A percentile compares a stretch with the other conserved stretches of the same genome.
phyloP scores from a whole-genome alignment of 2,329 filamentous ascomycete genomes.

The Sordariomycetes sp. region DNA sequence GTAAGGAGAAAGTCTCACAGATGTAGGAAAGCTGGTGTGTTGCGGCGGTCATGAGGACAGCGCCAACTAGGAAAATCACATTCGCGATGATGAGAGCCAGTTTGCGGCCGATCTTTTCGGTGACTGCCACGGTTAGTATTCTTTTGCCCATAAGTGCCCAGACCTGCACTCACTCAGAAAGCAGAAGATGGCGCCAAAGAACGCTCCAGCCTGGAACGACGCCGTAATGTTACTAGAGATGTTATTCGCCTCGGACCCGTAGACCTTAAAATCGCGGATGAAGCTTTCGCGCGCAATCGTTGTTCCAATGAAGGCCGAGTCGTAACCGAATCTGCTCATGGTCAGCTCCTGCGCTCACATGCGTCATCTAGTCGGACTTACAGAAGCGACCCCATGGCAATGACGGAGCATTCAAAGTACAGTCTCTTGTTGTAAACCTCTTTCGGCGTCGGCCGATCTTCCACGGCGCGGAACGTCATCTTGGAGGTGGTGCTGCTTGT shows the following conservation, averaged over 20 bases:
- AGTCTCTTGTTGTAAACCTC: constrained; percentile 46
- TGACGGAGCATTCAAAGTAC: constrained; percentile 36
- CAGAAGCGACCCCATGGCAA: constrained; percentile 36
- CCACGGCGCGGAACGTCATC: constrained; percentile 29
- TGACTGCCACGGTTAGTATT: constrained; percentile 19
- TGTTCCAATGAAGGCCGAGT: constrained; percentile 44
- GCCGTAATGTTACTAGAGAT: constrained; percentile 35
- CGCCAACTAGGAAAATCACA: constrained; percentile 32
- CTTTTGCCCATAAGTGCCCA: not conserved
- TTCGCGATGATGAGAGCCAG: constrained; percentile 38
- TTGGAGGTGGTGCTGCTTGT: not conserved
- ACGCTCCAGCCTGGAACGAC: constrained; percentile 38
- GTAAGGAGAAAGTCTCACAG: constrained; percentile 12
- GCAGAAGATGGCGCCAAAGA: constrained; percentile 41
- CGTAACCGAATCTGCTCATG: constrained; percentile 36
- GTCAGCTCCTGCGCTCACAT: no score
- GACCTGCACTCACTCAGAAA: constrained; percentile 21
- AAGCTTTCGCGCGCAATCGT: constrained; percentile 41
- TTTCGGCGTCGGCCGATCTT: constrained; percentile 45
- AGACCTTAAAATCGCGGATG: constrained; percentile 27
- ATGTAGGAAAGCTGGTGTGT: constrained; percentile 33
- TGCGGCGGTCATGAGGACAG: constrained; percentile 31
- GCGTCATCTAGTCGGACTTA: constrained; percentile 11
- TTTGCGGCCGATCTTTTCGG: constrained; percentile 39
- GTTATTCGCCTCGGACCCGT: constrained; percentile 14